Percentiles rank a stretch among this genome's conserved stretches.
phyloP scores from a whole-genome alignment of 495 filamentous ascomycete species.

The Trichocladium uniseriatum region DNA sequence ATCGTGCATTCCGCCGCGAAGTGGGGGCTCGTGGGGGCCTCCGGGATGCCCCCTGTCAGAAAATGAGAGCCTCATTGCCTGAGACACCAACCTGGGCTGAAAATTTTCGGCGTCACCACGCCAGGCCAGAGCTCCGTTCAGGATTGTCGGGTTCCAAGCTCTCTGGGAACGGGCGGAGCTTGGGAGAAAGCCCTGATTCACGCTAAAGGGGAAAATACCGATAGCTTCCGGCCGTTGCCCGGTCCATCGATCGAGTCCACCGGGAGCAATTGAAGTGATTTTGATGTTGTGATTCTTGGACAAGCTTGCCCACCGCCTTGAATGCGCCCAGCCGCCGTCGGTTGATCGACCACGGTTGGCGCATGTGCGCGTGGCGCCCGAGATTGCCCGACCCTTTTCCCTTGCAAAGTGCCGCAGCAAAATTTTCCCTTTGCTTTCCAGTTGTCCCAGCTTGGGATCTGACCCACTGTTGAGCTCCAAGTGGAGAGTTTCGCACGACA shows the following conservation, averaged over 20 bases:
- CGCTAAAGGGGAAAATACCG: constrained; percentile 2
- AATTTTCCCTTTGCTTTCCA: constrained; percentile 14
- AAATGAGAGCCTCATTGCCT: constrained; percentile 25
- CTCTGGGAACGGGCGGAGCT: neutral
- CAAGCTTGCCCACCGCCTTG: neutral
- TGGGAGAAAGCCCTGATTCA: neutral
- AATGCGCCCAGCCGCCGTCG: neutral
- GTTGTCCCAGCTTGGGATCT: constrained; percentile 9
- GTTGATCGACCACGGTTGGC: constrained; percentile 7
- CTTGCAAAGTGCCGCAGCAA: constrained; percentile 23
- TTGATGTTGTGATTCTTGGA: neutral
- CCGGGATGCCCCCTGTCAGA: neutral
- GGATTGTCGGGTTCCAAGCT: neutral
- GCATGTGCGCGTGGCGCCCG: constrained; percentile 10
- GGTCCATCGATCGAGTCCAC: constrained; percentile 7
- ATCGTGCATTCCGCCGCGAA: constrained; percentile 7
- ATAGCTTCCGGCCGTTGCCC: constrained; percentile 4
- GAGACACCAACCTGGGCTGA: constrained; percentile 25
- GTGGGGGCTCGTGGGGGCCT: constrained; percentile 18
- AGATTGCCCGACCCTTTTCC: constrained; percentile 22
- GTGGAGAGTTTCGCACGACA: constrained; percentile 21
- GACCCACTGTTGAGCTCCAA: constrained; percentile 22
- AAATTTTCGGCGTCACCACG: constrained; percentile 24
- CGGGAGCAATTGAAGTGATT: neutral
- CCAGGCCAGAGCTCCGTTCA: constrained; percentile 6